A percentile compares a stretch with the other conserved stretches of the same genome.
Evolutionary conservation across 1,284 basidiomycete species (phyloP).

Genomic region (Cryptococcus jaspeensis): DNA sequence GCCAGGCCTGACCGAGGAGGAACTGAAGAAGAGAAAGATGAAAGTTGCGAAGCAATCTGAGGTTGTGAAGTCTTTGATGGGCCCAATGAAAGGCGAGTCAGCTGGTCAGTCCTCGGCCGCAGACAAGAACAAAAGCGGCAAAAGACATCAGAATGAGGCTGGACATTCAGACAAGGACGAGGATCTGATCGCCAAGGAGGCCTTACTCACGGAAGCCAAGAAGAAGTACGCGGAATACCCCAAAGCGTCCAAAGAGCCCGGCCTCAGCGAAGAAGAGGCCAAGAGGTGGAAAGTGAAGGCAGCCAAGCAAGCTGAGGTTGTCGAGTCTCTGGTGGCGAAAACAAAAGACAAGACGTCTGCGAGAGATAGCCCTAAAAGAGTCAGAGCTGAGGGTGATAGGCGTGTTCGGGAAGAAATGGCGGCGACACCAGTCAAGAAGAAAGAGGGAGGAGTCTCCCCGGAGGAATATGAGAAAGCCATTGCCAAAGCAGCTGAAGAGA

Average conservation of each 20-base stretch:
- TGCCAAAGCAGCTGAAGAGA: background rate
- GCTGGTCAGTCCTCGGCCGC: too few species aligned
- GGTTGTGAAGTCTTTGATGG: background rate
- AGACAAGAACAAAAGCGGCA: too few species aligned
- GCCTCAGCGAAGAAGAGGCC: background rate
- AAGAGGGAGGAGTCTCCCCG: background rate
- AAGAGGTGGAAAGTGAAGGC: background rate
- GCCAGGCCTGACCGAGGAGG: background rate
- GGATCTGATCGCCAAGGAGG: background rate
- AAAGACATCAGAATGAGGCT: background rate
- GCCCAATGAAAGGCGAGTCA: too few species aligned
- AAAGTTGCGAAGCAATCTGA: background rate
- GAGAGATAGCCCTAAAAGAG: background rate
- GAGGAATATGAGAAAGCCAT: background rate
- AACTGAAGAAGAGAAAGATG: background rate
- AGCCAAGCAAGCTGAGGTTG: background rate
- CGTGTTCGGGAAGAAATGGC: background rate
- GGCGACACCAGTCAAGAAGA: too few species aligned
- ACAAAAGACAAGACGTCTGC: background rate
- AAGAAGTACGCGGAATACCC: background rate
- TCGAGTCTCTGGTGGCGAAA: background rate
- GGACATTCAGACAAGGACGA: too few species aligned
- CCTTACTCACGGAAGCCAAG: background rate
- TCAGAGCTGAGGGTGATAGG: background rate
- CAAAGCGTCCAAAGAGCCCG: background rate